Evolutionary conservation across 2,329 filamentous ascomycete species (phyloP), one percentile per base, ranked within the genome.

Genomic region (Botryotinia narcissicola): DNA sequence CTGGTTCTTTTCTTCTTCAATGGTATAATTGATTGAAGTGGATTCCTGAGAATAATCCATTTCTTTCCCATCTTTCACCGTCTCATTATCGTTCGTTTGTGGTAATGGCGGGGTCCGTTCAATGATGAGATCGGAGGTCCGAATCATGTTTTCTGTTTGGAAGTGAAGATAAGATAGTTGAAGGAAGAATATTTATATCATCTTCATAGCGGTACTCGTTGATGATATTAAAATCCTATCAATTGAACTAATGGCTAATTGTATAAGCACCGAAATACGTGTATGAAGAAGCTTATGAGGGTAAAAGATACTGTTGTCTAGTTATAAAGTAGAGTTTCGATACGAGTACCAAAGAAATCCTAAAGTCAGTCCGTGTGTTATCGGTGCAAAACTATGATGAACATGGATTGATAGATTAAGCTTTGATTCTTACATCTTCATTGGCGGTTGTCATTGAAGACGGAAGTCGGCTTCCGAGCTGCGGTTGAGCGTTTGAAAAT

Each of bases 21-120:
- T 75, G 7, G 61, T 71, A 2, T 61, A 54, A n/a, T 54, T 64
- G 25, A 72, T 70, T 20, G 71, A 76, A 32, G 69, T 59, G 14
- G 76, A 77, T 25, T 69, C 75, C 48, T 73, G 71, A 46, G 60
- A 32, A 70, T 68, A 59, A 51, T 70, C 35, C 16, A n/a, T 66
- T 14, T 32, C 48, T 57, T 63, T 63, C 35, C 14, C 67, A 25
- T 63, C 57, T 5, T 29, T 64, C 71, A 59, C n/a, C 16, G 57
- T 66, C 5, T 64, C 29, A n/a, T 59, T 37, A 22, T 69, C 51
- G 37, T 7, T 40, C 12, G 22, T 29, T 29, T 46, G 48, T 25
- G 25, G 44, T 32, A 46, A 48, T 14, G 70, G 60, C 37, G 70
- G 70, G 46, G 70, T 64, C 40, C 5, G 22, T 44, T 64, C 14